These are phyloP conservation scores for Licmophora abbreviata DNA, from an alignment of 108 stramenopile species.

Conservation along the genomic window DNA sequence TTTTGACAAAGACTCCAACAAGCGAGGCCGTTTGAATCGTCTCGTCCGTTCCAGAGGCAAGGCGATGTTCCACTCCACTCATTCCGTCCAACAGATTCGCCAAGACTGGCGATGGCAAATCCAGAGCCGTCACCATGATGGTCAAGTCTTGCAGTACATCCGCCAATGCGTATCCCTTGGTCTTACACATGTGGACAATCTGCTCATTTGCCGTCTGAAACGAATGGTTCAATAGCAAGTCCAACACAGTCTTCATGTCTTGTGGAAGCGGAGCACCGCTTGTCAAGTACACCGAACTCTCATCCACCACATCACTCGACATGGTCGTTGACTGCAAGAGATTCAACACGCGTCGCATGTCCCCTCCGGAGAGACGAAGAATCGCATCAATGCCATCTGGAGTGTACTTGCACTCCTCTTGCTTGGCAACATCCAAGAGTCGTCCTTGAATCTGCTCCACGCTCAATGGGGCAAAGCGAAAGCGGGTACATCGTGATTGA, in stretches of 20 bases:
- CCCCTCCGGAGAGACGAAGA: constrained; percentile 69
- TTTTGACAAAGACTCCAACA: constrained; percentile 72
- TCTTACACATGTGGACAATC: constrained; percentile 42
- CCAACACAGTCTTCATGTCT: constrained; percentile 51
- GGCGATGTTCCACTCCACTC: constrained; percentile 68
- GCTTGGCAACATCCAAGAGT: constrained; percentile 60
- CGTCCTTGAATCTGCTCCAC: constrained; percentile 70
- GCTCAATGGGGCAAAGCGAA: constrained; percentile 89
- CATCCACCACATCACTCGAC: constrained; percentile 50
- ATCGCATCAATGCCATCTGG: constrained; percentile 71
- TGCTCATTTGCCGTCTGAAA: constrained; percentile 49
- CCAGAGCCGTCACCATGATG: constrained; percentile 25
- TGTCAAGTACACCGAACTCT: constrained; percentile 69
- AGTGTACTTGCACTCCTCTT: constrained; percentile 49
- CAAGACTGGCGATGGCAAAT: constrained; percentile 51
- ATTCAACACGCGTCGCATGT: constrained; percentile 90
- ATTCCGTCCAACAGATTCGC: constrained; percentile 68
- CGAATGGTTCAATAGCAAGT: constrained; percentile 58
- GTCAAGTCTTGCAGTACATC: constrained; percentile 69
- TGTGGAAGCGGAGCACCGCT: constrained; percentile 76
- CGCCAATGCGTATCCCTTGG: constrained; percentile 71
- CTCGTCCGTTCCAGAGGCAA: constrained; percentile 75
- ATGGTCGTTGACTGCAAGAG: constrained; percentile 84
- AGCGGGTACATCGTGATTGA: constrained; percentile 89
- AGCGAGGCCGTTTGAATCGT: constrained; percentile 69